phyloP scores from a whole-genome alignment of 306 rosid species.

The Lagenaria siceraria region DNA sequence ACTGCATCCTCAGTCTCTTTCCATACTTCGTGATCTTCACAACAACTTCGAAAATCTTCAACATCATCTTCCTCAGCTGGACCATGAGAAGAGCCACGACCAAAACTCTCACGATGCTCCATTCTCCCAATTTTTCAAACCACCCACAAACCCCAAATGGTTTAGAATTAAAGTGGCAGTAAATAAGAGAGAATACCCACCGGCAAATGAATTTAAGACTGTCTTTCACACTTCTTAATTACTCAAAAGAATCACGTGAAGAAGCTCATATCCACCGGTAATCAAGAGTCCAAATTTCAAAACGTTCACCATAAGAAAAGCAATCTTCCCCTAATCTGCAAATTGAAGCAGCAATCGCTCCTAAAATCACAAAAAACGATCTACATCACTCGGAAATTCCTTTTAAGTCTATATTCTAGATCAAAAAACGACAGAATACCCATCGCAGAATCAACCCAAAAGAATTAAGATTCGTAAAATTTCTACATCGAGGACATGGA shows the following conservation, averaged over 20 bases:
- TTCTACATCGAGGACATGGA: neutral
- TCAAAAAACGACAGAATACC: slow-evolving; percentile 16
- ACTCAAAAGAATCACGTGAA: slow-evolving; percentile 10
- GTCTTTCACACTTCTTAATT: neutral
- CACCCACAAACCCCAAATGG: slow-evolving; percentile 10
- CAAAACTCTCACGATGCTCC: slow-evolving; percentile 42
- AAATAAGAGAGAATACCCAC: slow-evolving; percentile 20
- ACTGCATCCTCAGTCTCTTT: slow-evolving; percentile 43
- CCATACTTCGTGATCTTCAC: slow-evolving; percentile 62
- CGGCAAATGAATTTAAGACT: slow-evolving; percentile 17
- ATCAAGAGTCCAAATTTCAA: slow-evolving; percentile 7
- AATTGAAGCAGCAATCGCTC: slow-evolving; percentile 22
- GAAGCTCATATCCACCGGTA: slow-evolving; percentile 2
- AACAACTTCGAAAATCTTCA: slow-evolving; percentile 89
- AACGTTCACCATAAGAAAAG: slow-evolving; percentile 1
- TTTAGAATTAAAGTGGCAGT: slow-evolving; percentile 7
- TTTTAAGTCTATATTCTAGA: slow-evolving; percentile 10
- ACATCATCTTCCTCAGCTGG: slow-evolving; percentile 65
- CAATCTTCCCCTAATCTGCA: slow-evolving; percentile 23
- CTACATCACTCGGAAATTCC: slow-evolving; percentile 9
- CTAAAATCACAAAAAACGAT: slow-evolving; percentile 19
- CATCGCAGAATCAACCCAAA: slow-evolving; percentile 8
- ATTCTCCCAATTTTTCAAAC: slow-evolving; percentile 18
- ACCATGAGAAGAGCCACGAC: slow-evolving; percentile 17
- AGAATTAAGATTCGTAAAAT: neutral